phyloP scores from a whole-genome alignment of 805 yeast genomes.

The Lipomyces starkeyi region DNA sequence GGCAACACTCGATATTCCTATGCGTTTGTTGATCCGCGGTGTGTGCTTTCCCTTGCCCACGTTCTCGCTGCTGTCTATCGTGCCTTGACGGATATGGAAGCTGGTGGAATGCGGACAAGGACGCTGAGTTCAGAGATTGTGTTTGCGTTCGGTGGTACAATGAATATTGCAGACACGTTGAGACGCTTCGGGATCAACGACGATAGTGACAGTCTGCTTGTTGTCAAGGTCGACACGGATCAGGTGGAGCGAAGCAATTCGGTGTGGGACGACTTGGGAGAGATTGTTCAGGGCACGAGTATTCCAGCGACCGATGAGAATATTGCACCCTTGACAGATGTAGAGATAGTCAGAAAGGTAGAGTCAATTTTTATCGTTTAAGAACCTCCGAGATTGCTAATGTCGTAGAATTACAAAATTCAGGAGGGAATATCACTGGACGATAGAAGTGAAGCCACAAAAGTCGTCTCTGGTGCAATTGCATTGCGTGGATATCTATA shows the following conservation, averaged over 20 bases:
- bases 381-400: not conserved
- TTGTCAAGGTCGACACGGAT: conserved; percentile 52
- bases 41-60: conserved; percentile 64
- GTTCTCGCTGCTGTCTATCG: conserved; percentile 64
- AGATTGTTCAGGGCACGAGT: conserved; percentile 32
- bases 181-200: conserved; percentile 71
- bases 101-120: conserved; percentile 60
- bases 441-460: conserved; percentile 13
- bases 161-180: conserved; percentile 74
- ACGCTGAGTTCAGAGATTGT: conserved; percentile 74
- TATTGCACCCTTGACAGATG: conserved; percentile 17
- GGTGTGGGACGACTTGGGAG: conserved; percentile 30
- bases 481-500: conserved; percentile 34
- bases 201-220: conserved; percentile 54
- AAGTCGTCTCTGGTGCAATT: conserved; percentile 28
- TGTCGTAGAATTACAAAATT: conserved; percentile 31
- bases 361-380: not conserved
- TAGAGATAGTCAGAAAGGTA: conserved; percentile 27
- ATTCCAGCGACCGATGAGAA: conserved; percentile 31
- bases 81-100: conserved; percentile 58
- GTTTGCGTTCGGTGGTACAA: conserved; percentile 69
- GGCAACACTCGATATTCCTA: conserved; percentile 60
- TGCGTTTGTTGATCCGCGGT: conserved; percentile 68
- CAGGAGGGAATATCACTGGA: conserved; percentile 20
- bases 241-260: not conserved